A percentile compares a stretch with the other conserved stretches of the same genome.
Conservation (phyloP, 2,329 filamentous ascomycete species). For the Nigrograna mackinnonii region DNA sequence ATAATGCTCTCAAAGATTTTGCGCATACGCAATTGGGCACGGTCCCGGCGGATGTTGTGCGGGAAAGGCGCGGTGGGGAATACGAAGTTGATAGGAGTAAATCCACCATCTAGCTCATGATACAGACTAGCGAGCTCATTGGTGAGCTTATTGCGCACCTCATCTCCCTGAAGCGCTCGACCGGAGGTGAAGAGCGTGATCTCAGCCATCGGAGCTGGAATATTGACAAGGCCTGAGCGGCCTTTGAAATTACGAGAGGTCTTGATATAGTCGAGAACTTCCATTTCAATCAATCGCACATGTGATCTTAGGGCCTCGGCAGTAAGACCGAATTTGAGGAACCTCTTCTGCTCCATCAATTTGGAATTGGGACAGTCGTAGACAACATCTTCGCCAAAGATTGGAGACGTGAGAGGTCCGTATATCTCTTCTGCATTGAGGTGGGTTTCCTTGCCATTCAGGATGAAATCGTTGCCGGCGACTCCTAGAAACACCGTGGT, state of each 20-base stretch:
- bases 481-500: constrained; percentile 56
- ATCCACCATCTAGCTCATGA: constrained; percentile 82
- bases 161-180: constrained; percentile 77
- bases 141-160: constrained; percentile 75
- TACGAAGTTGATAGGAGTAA: constrained; percentile 81
- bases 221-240: constrained; percentile 65
- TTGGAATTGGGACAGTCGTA: constrained; percentile 31
- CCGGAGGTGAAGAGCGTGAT: constrained; percentile 84
- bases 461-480: constrained; percentile 59
- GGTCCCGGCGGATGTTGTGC: constrained; percentile 75
- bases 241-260: constrained; percentile 64
- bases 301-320: constrained; percentile 70
- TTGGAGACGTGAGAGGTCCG: constrained; percentile 41
- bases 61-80: constrained; percentile 79
- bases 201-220: constrained; percentile 73
- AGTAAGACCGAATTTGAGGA: constrained; percentile 75
- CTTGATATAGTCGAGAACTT: constrained; percentile 72
- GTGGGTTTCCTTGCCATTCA: constrained; percentile 59
- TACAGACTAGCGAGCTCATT: constrained; percentile 75
- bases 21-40: constrained; percentile 74
- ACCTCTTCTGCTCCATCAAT: constrained; percentile 44
- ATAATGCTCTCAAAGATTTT: constrained; percentile 80
- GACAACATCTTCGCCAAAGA: constrained; percentile 26
- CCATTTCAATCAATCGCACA: constrained; percentile 72
- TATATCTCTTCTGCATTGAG: constrained; percentile 61